Evolutionary conservation across 2,329 filamentous ascomycete genomes (phyloP).

Genomic region (Arthroderma sp.): DNA sequence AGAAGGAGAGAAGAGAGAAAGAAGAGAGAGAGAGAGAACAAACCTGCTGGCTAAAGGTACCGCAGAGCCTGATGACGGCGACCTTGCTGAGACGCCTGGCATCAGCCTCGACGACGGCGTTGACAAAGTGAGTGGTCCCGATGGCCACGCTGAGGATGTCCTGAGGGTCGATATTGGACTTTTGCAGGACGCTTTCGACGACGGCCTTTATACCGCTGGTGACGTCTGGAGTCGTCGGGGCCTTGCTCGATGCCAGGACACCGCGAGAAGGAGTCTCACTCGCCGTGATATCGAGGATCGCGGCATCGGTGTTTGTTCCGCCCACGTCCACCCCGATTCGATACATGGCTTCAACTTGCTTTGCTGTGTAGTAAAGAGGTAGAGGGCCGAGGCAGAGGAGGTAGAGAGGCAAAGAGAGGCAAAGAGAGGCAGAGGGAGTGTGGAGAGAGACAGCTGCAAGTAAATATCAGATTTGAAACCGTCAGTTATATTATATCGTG

Average conservation of each 20-base stretch:
- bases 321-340: constrained; percentile 33
- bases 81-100: constrained; percentile 34
- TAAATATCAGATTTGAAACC: no score
- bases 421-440: neutral
- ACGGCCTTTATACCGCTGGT: constrained; percentile 39
- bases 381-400: neutral
- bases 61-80: constrained; percentile 38
- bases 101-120: constrained; percentile 39
- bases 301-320: constrained; percentile 35
- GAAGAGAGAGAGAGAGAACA: neutral
- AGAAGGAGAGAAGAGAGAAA: neutral
- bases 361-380: no score
- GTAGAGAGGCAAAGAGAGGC: neutral
- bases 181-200: constrained; percentile 34
- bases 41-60: constrained; percentile 33
- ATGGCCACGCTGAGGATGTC: constrained; percentile 40
- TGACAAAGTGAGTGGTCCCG: constrained; percentile 41
- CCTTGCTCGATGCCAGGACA: constrained; percentile 39
- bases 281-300: constrained; percentile 34
- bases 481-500: no score
- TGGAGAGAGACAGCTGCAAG: no score
- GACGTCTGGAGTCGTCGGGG: constrained; percentile 40
- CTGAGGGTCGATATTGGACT: constrained; percentile 28
- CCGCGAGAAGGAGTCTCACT: constrained; percentile 27
- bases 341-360: constrained; percentile 13